Evolutionary conservation across 2,329 filamentous ascomycete species (phyloP).

Genomic region (Nothomitra cinnamomea): DNA sequence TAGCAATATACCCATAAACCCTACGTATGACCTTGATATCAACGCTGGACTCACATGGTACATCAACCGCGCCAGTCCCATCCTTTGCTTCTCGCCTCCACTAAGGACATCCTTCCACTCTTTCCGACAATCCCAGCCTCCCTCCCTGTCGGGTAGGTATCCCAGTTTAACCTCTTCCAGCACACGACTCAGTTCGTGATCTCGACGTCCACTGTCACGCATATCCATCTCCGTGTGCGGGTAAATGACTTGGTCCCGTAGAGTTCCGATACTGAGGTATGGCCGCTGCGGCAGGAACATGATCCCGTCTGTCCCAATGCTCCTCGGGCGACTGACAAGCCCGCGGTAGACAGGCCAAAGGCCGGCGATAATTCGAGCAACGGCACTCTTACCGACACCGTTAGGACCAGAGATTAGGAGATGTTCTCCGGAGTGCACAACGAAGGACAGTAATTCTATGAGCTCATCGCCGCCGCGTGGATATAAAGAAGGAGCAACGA

Average conservation of each 20-base stretch:
- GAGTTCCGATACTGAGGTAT: slow-evolving; percentile 78
- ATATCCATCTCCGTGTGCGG: slow-evolving; percentile 91
- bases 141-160: slow-evolving; percentile 81
- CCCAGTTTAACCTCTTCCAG: slow-evolving; percentile 73
- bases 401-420: slow-evolving; percentile 89
- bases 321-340: slow-evolving; percentile 72
- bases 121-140: slow-evolving; percentile 90
- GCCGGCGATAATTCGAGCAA: slow-evolving; percentile 73
- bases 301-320: slow-evolving; percentile 70
- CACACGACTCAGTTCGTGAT: slow-evolving; percentile 59
- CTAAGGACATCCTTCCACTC: slow-evolving; percentile 98
- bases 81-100: slow-evolving; percentile 91
- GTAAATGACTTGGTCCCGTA: slow-evolving; percentile 95
- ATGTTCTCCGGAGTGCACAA: slow-evolving; percentile 81
- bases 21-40: not conserved
- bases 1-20: not conserved
- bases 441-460: slow-evolving; percentile 72
- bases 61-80: slow-evolving; percentile 75
- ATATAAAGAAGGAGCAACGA: slow-evolving; percentile 77
- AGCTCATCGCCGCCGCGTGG: slow-evolving; percentile 85
- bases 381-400: slow-evolving; percentile 81
- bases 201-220: slow-evolving; percentile 60
- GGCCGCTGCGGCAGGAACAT: slow-evolving; percentile 96
- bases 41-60: slow-evolving; percentile 43
- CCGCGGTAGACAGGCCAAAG: slow-evolving; percentile 95